Evolutionary conservation across 495 filamentous ascomycete genomes (phyloP), one percentile per base, ranked within the genome.

Genomic region (Astrothelium macrocarpum): DNA sequence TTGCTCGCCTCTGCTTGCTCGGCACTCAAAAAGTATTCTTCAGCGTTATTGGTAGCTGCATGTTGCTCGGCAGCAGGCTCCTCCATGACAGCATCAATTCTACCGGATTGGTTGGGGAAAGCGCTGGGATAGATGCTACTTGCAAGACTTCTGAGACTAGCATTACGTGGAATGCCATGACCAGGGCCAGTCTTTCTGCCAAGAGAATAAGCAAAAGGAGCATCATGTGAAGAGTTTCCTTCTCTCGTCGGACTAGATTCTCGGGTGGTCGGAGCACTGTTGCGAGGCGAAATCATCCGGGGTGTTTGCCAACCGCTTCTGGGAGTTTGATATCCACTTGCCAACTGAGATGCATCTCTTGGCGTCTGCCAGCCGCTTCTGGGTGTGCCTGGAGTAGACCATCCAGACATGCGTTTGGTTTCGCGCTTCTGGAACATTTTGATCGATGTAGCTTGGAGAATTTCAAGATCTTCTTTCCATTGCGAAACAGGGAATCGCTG

Each of bases 401-500:
- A 43, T 9, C 63, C 67, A 28, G 49, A 28, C 56, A 61, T 63
- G 28, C 64, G 49, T 28, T 59, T 66, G 16, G 60, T 46, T 53
- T 62, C 66, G n/a, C 42, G 64, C 59, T 64, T 62, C 64, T 66
- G 53, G 72, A 64, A 56, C 49, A 64, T 66, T 28, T 69, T 72
- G 61, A 78, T 77, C 0, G 74, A 63, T 0, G 69, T 71, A 11
- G 67, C 60, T 58, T 78, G 76, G 18, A 78, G 66, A 32, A 70
- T 74, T 59, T 75, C 73, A 3, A 77, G 65, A 62, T 74, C 73
- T 59, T 75, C 73, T 32, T 74, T 67, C 76, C 76, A 78, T 65
- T 77, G 72, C 28, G 70, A 71, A 23, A 78, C 87, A 9, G 88
- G 88, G 75, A 90, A 91, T 9, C 88, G 82, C 67, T 91, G 88